A percentile compares a stretch with the other conserved stretches of the same genome.
Evolutionary conservation across 768 basidiomycete genomes (phyloP).

Genomic region (Vararia minispora): DNA sequence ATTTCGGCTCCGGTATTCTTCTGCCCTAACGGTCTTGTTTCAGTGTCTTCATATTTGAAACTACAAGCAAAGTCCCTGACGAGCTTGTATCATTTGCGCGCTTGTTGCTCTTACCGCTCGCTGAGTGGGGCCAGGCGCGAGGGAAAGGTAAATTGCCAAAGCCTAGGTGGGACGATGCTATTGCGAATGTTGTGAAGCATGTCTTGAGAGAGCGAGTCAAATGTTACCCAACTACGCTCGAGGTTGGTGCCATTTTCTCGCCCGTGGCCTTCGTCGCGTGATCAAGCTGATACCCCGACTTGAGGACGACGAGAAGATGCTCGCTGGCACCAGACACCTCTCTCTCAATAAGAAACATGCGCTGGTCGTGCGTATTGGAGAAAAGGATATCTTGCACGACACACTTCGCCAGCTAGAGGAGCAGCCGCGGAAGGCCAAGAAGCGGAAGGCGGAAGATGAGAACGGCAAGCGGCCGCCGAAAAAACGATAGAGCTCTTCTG

Average conservation of each 20-base stretch:
- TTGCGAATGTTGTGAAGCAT: constrained; percentile 35
- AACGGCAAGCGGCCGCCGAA: too few species aligned
- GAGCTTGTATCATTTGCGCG: constrained; percentile 54
- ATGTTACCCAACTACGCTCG: constrained; percentile 46
- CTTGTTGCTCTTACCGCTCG: constrained; percentile 42
- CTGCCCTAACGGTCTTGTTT: neutral
- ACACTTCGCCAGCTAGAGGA: constrained; percentile 12
- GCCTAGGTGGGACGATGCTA: constrained; percentile 39
- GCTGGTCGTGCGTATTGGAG: constrained; percentile 63
- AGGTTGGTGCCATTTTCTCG: constrained; percentile 31
- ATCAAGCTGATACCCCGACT: neutral
- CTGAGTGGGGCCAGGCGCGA: constrained; percentile 49
- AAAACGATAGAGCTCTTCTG: too few species aligned
- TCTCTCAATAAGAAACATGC: constrained; percentile 46
- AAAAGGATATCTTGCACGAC: constrained; percentile 54
- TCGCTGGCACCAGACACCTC: constrained; percentile 20
- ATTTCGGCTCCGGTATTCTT: neutral
- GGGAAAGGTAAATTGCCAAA: constrained; percentile 67
- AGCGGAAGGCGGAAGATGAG: too few species aligned
- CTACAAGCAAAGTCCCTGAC: constrained; percentile 38
- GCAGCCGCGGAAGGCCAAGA: neutral
- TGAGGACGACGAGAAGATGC: constrained; percentile 41
- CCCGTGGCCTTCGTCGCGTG: neutral
- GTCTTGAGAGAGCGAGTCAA: constrained; percentile 40
- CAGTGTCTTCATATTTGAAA: constrained; percentile 48